Percentiles rank a stretch among this genome's conserved stretches.
These are phyloP conservation scores for Candida sakaeoensis DNA, from an alignment of 805 yeast genomes.

Conservation along the genomic window DNA sequence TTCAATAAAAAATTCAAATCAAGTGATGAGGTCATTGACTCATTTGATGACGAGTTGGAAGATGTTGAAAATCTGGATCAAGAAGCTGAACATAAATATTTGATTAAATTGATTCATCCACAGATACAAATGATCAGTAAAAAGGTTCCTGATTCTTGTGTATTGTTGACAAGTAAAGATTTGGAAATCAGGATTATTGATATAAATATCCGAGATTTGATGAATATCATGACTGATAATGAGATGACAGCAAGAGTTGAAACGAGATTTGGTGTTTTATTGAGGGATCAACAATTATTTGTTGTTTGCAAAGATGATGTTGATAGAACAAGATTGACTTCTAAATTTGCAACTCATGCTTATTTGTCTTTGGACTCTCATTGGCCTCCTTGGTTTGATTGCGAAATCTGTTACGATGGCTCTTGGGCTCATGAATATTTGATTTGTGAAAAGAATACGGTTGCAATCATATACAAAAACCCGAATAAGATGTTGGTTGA, in stretches of 20 bases:
- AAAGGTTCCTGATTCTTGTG: slow-evolving; percentile 44
- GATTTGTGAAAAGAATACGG: slow-evolving; percentile 31
- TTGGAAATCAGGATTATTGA: slow-evolving; percentile 52
- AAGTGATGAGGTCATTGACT: slow-evolving; percentile 35
- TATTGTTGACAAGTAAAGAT: slow-evolving; percentile 53
- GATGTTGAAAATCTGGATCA: slow-evolving; percentile 29
- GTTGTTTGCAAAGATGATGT: slow-evolving; percentile 38
- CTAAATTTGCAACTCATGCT: slow-evolving; percentile 42
- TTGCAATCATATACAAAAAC: slow-evolving; percentile 43
- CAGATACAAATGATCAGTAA: slow-evolving; percentile 68
- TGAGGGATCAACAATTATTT: slow-evolving; percentile 54
- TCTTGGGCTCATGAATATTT: slow-evolving; percentile 24
- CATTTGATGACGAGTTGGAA: slow-evolving; percentile 53
- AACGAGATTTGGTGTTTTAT: slow-evolving; percentile 51
- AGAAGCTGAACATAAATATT: slow-evolving; percentile 52
- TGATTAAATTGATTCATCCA: slow-evolving; percentile 70
- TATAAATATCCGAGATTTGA: slow-evolving; percentile 40
- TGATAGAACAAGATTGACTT: slow-evolving; percentile 25
- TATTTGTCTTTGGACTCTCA: slow-evolving; percentile 50
- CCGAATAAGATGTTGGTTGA: slow-evolving; percentile 52
- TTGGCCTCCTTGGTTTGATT: slow-evolving; percentile 92
- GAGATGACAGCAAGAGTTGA: slow-evolving; percentile 45
- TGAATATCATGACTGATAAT: slow-evolving; percentile 29
- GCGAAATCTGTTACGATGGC: slow-evolving; percentile 60
- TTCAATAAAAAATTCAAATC: slow-evolving; percentile 15